Percentiles rank a stretch among this genome's conserved stretches.
These are phyloP conservation scores for Ceratobasidium papillatum DNA, from an alignment of 1,284 basidiomycete species.

Conservation along the genomic window DNA sequence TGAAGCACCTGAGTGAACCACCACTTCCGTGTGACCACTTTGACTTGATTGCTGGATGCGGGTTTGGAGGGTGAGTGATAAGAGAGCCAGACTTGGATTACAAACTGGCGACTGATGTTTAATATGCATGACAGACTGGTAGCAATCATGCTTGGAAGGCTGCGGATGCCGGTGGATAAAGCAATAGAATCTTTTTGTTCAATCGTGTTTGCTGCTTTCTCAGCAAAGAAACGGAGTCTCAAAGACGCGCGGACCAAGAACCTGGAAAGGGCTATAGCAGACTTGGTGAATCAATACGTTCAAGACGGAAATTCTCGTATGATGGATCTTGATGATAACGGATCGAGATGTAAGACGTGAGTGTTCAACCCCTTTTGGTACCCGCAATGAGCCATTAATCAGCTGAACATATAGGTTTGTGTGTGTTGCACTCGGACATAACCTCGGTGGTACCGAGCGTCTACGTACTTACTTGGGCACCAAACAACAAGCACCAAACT, in stretches of 20 bases:
- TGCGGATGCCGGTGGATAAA: conserved; percentile 49
- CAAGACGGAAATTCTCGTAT: neutral
- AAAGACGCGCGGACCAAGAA: neutral
- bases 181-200: conserved; percentile 23
- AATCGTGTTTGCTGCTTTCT: conserved; percentile 15
- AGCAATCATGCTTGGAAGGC: conserved; percentile 51
- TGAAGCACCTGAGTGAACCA: neutral
- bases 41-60: conserved; percentile 8
- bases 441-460: neutral
- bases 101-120: neutral
- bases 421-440: neutral
- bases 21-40: conserved; percentile 44
- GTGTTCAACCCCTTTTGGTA: neutral
- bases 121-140: conserved; percentile 47
- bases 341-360: conserved; percentile 14
- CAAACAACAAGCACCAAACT: neutral
- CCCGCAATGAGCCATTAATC: neutral
- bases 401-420: conserved; percentile 2
- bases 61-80: conserved; percentile 14
- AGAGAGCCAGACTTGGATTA: neutral
- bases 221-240: neutral
- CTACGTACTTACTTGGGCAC: conserved; percentile 10
- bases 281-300: neutral
- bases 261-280: neutral
- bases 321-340: neutral